These are phyloP conservation scores for Neoarthrinium moseri DNA, from an alignment of 2,329 filamentous ascomycete genomes.

Conservation along the genomic window DNA sequence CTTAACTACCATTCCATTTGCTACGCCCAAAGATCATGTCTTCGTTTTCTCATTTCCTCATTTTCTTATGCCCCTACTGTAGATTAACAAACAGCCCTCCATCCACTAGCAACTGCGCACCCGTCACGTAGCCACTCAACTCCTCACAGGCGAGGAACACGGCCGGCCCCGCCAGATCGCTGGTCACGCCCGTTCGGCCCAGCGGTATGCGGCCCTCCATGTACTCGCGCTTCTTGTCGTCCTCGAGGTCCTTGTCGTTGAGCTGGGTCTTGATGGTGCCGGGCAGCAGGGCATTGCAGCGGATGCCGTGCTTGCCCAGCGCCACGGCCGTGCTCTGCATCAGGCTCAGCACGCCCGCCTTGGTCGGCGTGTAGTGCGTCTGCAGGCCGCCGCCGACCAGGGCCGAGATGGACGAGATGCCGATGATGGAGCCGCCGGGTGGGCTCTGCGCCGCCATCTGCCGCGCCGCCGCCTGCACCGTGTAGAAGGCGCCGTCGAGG, in stretches of 20 bases:
- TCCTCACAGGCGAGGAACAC: conserved; percentile 80
- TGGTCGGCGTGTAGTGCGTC: conserved; percentile 86
- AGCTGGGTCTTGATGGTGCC: conserved; percentile 82
- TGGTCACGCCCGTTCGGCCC: conserved; percentile 68
- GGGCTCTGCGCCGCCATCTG: conserved; percentile 72
- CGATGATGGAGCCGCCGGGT: conserved; percentile 77
- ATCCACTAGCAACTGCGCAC: conserved; percentile 81
- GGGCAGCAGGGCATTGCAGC: conserved; percentile 81
- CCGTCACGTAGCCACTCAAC: conserved; percentile 78
- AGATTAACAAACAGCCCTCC: conserved; percentile 88
- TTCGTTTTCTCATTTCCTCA: neutral
- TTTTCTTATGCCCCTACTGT: conserved; percentile 50
- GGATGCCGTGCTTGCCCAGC: conserved; percentile 70
- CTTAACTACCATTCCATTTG: neutral
- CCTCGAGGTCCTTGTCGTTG: conserved; percentile 78
- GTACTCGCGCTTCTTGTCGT: conserved; percentile 69
- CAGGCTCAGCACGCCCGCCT: conserved; percentile 75
- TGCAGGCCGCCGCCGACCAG: conserved; percentile 77
- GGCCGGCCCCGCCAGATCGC: conserved; percentile 79
- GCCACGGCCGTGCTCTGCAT: conserved; percentile 85
- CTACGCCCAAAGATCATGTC: neutral
- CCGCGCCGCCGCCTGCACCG: conserved; percentile 78
- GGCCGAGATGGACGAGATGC: conserved; percentile 69
- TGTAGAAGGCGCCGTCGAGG: conserved; percentile 84
- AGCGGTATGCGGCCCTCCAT: conserved; percentile 82